Conservation (phyloP, 2,329 filamentous ascomycete species). For the Paecilomyces sp. region DNA sequence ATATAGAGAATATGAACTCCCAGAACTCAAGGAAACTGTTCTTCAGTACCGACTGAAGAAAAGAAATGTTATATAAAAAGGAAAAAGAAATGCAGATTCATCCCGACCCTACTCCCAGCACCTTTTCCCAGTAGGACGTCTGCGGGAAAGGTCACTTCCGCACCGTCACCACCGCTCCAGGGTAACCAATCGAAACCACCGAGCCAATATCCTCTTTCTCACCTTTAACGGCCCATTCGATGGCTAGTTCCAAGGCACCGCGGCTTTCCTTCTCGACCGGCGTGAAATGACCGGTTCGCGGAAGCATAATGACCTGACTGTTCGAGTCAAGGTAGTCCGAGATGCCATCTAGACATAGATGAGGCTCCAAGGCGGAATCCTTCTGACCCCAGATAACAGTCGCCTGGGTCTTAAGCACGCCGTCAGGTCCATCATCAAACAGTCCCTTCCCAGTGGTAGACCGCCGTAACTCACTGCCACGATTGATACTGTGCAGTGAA, state of each 20-base stretch:
- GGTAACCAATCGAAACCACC: slow-evolving; percentile 23
- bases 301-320: slow-evolving; percentile 46
- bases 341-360: slow-evolving; percentile 46
- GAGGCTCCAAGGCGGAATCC: slow-evolving; percentile 45
- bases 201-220: slow-evolving; percentile 28
- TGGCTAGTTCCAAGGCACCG: slow-evolving; percentile 33
- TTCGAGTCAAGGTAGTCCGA: slow-evolving; percentile 43
- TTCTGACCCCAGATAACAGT: slow-evolving; percentile 49
- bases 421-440: slow-evolving; percentile 38
- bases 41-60: too few species aligned
- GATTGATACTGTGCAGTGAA: slow-evolving; percentile 39
- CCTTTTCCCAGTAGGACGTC: neutral
- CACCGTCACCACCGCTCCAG: slow-evolving; percentile 22
- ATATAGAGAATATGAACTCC: too few species aligned
- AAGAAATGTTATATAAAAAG: too few species aligned
- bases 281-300: slow-evolving; percentile 48
- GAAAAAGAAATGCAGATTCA: neutral
- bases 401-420: slow-evolving; percentile 43
- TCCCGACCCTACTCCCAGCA: neutral
- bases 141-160: slow-evolving; percentile 18
- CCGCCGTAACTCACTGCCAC: slow-evolving; percentile 20
- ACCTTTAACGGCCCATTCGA: slow-evolving; percentile 31
- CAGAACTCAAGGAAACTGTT: too few species aligned
- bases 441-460: slow-evolving; percentile 33
- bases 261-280: slow-evolving; percentile 41